Conservation (phyloP, 1,139 yeast species). For the Pichia sp. region DNA sequence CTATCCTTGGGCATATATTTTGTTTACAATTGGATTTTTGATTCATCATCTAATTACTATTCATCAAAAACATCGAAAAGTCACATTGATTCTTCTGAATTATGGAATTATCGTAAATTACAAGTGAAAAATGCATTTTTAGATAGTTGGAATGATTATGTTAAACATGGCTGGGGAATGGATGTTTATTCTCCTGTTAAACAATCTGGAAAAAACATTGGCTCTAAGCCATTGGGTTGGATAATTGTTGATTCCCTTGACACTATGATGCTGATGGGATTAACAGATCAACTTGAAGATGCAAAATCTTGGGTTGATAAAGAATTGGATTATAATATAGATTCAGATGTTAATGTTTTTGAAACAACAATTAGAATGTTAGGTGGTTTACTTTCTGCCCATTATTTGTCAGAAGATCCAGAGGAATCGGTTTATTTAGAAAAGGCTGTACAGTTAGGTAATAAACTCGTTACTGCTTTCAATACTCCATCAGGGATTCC, state of each 20-base stretch:
- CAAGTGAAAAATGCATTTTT: constrained; percentile 61
- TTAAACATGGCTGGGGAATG: constrained; percentile 75
- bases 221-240: constrained; percentile 86
- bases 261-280: constrained; percentile 76
- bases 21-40: constrained; percentile 7
- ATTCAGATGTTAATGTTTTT: constrained; percentile 74
- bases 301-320: constrained; percentile 73
- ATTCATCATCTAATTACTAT: neutral
- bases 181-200: constrained; percentile 62
- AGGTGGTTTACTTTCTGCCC: constrained; percentile 85
- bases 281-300: constrained; percentile 53
- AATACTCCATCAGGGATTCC: constrained; percentile 65
- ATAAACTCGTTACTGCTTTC: constrained; percentile 58
- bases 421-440: constrained; percentile 63
- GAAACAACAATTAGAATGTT: constrained; percentile 93
- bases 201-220: constrained; percentile 69
- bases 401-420: constrained; percentile 47
- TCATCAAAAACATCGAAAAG: neutral
- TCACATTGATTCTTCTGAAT: neutral
- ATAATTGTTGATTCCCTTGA: constrained; percentile 87
- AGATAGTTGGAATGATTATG: constrained; percentile 77
- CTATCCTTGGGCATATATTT: constrained; percentile 3
- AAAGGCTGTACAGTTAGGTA: constrained; percentile 61
- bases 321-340: constrained; percentile 53
- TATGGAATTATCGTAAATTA: constrained; percentile 42